Base-by-base conservation (phyloP, 208 protist species). In the Leishmania martiniquensis region DNA sequence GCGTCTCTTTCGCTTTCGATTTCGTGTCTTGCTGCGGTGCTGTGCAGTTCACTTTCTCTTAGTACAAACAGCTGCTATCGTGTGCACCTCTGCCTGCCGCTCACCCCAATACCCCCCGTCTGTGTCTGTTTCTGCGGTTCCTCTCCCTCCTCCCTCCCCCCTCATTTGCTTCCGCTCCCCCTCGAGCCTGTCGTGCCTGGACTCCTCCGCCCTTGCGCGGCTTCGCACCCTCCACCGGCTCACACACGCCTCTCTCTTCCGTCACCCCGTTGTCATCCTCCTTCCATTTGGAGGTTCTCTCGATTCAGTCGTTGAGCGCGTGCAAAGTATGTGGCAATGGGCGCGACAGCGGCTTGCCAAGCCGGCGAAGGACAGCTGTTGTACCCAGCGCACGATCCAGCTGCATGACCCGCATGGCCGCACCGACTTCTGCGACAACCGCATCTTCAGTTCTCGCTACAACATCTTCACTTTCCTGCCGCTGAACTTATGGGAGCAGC, bases 401-500 rank as follows among this genome's bases (percentile, higher is more conserved):
- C 72, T 83, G 25, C 74, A 82, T 57, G 80, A 88, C 70, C 79
- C 81, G 47, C 63, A 51, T 32, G 71, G 42, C 29, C 37, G 59
- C 17, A 62, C 10, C 13, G 71, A 82, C 69, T 90, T 87, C 77
- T 91, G 88, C 63, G 78, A 81, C 79, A 99, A 99, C 78, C 77
- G 76, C 49, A 89, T 99, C 34, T 91, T 45, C 54, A 98, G 95
- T 71, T 88, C 93, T n/a, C 99, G 98, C 87, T 99, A 99, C 84
- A 99, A 91, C 57, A 37, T 98, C 25, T 65, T 98, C 20, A 99
- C 91, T 39, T 99, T 99, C 80, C 70, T 99, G 3, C 97, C 97
- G 29, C 84, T 98, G 44, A 99, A 98, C 68, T 82, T 99, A 6
- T 98, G 89, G 68, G 97, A 98, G 72, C 98, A 99, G 87, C 98